A percentile compares a stretch with the other conserved stretches of the same genome.
phyloP scores from a whole-genome alignment of 2,329 filamentous ascomycete species.

The Thelonectria olida region DNA sequence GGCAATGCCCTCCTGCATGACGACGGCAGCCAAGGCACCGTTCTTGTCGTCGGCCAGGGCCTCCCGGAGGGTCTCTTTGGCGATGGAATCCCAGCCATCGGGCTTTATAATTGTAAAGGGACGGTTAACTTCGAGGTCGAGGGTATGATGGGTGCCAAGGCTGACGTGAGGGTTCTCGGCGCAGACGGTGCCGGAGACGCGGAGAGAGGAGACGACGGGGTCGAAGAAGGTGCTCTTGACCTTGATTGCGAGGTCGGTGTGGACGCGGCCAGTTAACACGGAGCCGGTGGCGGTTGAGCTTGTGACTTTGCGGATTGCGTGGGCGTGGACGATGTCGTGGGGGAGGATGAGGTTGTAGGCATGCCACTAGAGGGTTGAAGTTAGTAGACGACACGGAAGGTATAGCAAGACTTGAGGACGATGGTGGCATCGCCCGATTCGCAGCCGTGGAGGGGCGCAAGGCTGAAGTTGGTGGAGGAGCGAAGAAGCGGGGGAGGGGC shows the following conservation, averaged over 20 bases:
- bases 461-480: slow-evolving; percentile 21
- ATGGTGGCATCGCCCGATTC: background rate
- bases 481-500: slow-evolving; percentile 32
- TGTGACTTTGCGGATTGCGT: slow-evolving; percentile 65
- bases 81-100: slow-evolving; percentile 88
- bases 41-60: slow-evolving; percentile 81
- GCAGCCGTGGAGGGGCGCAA: slow-evolving; percentile 3
- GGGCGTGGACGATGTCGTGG: slow-evolving; percentile 63
- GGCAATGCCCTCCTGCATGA: slow-evolving; percentile 90
- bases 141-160: slow-evolving; percentile 66
- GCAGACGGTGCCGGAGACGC: slow-evolving; percentile 64
- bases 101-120: slow-evolving; percentile 90
- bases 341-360: slow-evolving; percentile 68
- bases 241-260: slow-evolving; percentile 65
- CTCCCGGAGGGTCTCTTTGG: slow-evolving; percentile 79
- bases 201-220: slow-evolving; percentile 62
- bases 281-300: slow-evolving; percentile 57
- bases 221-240: slow-evolving; percentile 69
- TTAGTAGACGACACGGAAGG: slow-evolving; percentile 21
- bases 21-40: slow-evolving; percentile 86
- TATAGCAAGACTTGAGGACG: background rate
- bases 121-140: slow-evolving; percentile 86
- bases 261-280: slow-evolving; percentile 63
- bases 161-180: slow-evolving; percentile 62
- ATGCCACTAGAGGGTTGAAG: slow-evolving; percentile 58